Evolutionary conservation across 371 early-diverging fungal species (phyloP).

Genomic region (Rhizomucor miehei): DNA sequence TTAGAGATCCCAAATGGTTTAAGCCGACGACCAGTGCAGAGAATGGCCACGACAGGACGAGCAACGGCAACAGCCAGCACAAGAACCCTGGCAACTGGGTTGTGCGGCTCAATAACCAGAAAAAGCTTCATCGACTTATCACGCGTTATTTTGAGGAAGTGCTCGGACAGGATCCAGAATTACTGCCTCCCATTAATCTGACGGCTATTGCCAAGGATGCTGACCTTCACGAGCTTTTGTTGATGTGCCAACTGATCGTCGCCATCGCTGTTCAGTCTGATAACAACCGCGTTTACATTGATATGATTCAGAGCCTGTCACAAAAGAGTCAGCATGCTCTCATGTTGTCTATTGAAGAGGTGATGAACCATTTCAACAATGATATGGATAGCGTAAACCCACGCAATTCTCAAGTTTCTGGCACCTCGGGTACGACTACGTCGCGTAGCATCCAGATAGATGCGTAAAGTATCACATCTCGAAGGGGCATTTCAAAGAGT

Average conservation of each 20-base stretch:
- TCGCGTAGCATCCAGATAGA: constrained; percentile 24
- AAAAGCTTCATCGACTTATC: constrained; percentile 83
- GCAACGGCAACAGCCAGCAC: constrained; percentile 19
- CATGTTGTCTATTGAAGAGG: constrained; percentile 87
- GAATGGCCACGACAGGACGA: constrained; percentile 21
- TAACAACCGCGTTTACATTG: constrained; percentile 79
- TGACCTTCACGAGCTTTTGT: constrained; percentile 67
- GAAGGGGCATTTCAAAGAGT: background rate
- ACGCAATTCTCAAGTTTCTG: constrained; percentile 23
- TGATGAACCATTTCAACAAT: constrained; percentile 45
- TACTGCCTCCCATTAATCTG: constrained; percentile 62
- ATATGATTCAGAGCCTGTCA: constrained; percentile 81
- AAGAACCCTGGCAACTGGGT: constrained; percentile 77
- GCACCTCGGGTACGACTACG: constrained; percentile 21
- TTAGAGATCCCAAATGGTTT: constrained; percentile 90
- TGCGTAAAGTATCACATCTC: constrained; percentile 4
- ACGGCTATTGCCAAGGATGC: constrained; percentile 83
- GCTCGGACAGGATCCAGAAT: constrained; percentile 60
- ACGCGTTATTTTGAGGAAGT: constrained; percentile 88
- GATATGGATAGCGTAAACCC: constrained; percentile 21
- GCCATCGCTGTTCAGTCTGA: constrained; percentile 89
- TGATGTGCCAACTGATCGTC: constrained; percentile 79
- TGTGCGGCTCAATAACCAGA: constrained; percentile 84
- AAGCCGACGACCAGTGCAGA: constrained; percentile 52
- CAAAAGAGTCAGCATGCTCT: constrained; percentile 79